phyloP scores from a whole-genome alignment of 345 rosid species.

The Populus simonii region DNA sequence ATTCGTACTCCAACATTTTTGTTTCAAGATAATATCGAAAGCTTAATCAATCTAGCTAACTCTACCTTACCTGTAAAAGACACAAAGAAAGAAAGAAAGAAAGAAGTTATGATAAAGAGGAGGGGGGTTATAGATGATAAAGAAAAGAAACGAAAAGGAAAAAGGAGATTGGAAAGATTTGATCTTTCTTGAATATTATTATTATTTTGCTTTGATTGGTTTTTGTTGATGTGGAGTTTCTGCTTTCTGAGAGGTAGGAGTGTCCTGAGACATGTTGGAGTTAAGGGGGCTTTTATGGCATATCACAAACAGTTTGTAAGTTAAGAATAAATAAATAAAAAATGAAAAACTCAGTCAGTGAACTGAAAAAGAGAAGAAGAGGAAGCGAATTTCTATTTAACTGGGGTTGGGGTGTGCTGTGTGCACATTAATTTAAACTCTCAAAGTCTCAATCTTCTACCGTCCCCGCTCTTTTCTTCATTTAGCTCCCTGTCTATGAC shows the following conservation, averaged over 20 bases:
- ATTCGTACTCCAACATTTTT: conserved; percentile 84
- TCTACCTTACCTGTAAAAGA: conserved; percentile 1
- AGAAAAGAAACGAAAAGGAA: neutral
- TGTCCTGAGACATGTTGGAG: conserved; percentile 59
- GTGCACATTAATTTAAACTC: conserved; percentile 6
- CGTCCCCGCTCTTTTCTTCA: conserved; percentile 5
- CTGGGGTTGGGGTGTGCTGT: neutral
- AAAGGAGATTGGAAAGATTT: neutral
- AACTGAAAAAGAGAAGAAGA: neutral
- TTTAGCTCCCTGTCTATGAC: conserved; percentile 2
- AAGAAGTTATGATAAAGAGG: neutral
- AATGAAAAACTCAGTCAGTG: conserved; percentile 8
- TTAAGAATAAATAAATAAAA: too few species aligned
- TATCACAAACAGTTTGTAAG: neutral
- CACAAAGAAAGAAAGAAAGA: neutral
- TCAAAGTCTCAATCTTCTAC: neutral
- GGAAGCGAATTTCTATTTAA: conserved; percentile 19
- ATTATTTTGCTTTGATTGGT: neutral
- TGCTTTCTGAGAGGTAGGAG: conserved; percentile 1
- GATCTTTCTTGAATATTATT: neutral
- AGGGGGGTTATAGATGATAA: neutral
- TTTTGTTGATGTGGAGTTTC: neutral
- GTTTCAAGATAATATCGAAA: neutral
- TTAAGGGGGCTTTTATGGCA: conserved; percentile 32
- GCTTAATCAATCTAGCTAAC: neutral